Percentiles rank a stretch among this genome's conserved stretches.
Conservation (phyloP, 1,284 basidiomycete species). For the Bondarzewia mesenterica region DNA sequence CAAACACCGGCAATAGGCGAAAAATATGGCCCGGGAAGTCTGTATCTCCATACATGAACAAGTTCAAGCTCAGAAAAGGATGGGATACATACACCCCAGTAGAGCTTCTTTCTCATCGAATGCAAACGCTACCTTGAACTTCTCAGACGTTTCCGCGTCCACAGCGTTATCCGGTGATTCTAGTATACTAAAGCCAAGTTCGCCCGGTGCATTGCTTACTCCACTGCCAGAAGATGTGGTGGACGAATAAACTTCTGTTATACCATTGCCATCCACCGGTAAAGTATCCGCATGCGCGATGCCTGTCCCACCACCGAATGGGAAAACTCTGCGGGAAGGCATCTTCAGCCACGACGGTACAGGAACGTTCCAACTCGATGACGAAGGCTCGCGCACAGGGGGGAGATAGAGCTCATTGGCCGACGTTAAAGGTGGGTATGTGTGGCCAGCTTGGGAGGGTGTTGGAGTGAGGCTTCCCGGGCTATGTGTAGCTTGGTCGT, state of each 20-base stretch:
- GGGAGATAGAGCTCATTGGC: slow-evolving; percentile 29
- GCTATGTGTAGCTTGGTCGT: not conserved
- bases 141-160: slow-evolving; percentile 61
- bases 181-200: slow-evolving; percentile 70
- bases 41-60: slow-evolving; percentile 22
- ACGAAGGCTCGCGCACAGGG: slow-evolving; percentile 21
- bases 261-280: slow-evolving; percentile 17
- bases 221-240: slow-evolving; percentile 27
- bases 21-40: slow-evolving; percentile 87
- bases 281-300: slow-evolving; percentile 9
- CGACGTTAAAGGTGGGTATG: slow-evolving; percentile 68
- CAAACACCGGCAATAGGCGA: slow-evolving; percentile 79
- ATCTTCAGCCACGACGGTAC: slow-evolving; percentile 67
- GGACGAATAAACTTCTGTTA: slow-evolving; percentile 54
- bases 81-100: slow-evolving; percentile 66
- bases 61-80: not conserved
- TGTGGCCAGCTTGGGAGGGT: slow-evolving; percentile 35
- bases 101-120: slow-evolving; percentile 82
- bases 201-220: slow-evolving; percentile 31
- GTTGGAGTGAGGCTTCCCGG: slow-evolving; percentile 18
- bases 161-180: slow-evolving; percentile 55
- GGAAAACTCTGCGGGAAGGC: slow-evolving; percentile 39
- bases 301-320: slow-evolving; percentile 14
- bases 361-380: slow-evolving; percentile 34
- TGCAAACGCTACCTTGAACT: slow-evolving; percentile 75